Evolutionary conservation across 139 green algal genomes (phyloP).

Genomic region (Chlorella sp.): DNA sequence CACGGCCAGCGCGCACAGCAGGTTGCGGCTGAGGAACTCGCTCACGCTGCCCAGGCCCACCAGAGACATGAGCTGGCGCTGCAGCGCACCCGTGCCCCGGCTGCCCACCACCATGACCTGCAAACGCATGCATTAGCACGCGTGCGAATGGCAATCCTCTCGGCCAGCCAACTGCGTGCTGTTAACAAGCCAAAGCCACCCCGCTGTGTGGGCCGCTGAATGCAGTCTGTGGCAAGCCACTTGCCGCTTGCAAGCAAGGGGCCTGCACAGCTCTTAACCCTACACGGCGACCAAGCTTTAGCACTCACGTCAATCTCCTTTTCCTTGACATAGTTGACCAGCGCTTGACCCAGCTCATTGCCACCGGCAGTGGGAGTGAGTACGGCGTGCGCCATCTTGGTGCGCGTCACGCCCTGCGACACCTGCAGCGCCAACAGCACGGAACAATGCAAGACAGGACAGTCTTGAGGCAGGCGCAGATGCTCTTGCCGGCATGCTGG

Average conservation of each 20-base stretch:
- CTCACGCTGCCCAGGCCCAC: background rate
- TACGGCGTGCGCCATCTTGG: constrained; percentile 20
- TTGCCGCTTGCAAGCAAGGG: background rate
- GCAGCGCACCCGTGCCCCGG: constrained; percentile 52
- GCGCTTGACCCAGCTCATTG: constrained; percentile 4
- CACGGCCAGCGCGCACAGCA: background rate
- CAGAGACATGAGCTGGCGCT: constrained; percentile 17
- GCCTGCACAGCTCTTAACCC: background rate
- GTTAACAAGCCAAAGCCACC: background rate
- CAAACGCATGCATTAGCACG: background rate
- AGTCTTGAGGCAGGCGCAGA: background rate
- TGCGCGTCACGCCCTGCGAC: constrained; percentile 13
- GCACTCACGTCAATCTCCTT: background rate
- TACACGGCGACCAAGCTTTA: background rate
- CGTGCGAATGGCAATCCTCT: too few species aligned
- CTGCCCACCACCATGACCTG: constrained; percentile 33
- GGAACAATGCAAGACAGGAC: background rate
- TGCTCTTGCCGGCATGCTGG: background rate
- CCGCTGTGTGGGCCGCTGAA: background rate
- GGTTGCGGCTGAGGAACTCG: background rate
- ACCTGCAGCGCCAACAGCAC: background rate
- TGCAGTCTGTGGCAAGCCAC: background rate
- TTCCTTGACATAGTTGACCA: background rate
- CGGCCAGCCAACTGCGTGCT: background rate
- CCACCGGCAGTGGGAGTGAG: constrained; percentile 25